A percentile compares a stretch with the other conserved stretches of the same genome.
Conservation (phyloP, 306 rosid species). For the Inga leiocalycina region DNA sequence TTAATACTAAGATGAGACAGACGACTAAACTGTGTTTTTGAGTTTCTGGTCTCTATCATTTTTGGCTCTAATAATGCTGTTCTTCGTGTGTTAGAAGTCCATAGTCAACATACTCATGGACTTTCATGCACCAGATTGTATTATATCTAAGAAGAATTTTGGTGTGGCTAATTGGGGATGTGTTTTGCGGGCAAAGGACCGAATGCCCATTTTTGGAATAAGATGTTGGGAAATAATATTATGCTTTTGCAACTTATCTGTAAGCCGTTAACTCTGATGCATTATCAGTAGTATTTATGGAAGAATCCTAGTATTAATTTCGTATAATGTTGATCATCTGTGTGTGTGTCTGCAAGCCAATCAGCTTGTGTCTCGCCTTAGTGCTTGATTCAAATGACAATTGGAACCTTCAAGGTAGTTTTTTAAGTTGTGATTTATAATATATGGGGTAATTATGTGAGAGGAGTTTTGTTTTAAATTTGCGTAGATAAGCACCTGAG, state of each 20-base stretch:
- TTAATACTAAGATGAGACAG: slow-evolving; percentile 2
- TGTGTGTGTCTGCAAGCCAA: not conserved
- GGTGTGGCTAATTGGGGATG: not conserved
- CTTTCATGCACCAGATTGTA: slow-evolving; percentile 36
- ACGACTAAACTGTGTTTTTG: not conserved
- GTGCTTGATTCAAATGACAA: not conserved
- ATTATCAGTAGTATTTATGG: not conserved
- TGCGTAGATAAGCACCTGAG: no score
- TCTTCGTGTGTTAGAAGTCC: slow-evolving; percentile 18
- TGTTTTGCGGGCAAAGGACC: not conserved
- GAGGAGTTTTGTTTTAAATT: no score
- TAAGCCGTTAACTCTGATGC: not conserved
- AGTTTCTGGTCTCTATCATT: slow-evolving; percentile 33
- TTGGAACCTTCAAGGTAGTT: no score
- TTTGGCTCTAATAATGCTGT: slow-evolving; percentile 31
- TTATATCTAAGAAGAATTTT: slow-evolving; percentile 29
- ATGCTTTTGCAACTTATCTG: not conserved
- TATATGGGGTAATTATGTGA: no score
- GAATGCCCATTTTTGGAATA: slow-evolving; percentile 31
- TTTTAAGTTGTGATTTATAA: no score
- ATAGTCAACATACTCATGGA: slow-evolving; percentile 2
- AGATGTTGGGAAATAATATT: slow-evolving; percentile 24
- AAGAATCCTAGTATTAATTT: not conserved
- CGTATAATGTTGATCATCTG: not conserved
- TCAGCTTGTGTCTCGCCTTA: not conserved